Percentiles rank a stretch among this genome's conserved stretches.
These are phyloP conservation scores for Tylopilus felleus DNA, from an alignment of 768 basidiomycete genomes.

Conservation along the genomic window DNA sequence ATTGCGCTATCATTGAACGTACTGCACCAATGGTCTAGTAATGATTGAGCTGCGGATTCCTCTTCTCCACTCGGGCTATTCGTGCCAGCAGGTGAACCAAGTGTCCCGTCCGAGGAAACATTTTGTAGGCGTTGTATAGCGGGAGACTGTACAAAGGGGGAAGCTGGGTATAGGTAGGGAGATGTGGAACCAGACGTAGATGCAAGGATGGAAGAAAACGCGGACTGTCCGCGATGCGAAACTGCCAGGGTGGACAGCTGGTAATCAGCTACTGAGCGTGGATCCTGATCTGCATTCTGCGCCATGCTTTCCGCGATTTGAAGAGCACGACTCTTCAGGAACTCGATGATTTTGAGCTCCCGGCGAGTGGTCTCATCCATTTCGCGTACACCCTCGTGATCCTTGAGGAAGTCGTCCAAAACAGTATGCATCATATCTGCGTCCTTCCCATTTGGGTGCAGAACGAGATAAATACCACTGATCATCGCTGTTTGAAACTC, in stretches of 20 bases:
- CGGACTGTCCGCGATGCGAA: conserved; percentile 15
- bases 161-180: conserved; percentile 25
- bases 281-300: conserved; percentile 16
- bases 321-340: conserved; percentile 66
- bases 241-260: conserved; percentile 30
- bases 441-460: conserved; percentile 71
- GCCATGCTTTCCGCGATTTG: conserved; percentile 41
- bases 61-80: conserved; percentile 74
- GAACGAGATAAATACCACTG: conserved; percentile 78
- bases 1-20: conserved; percentile 67
- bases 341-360: conserved; percentile 83
- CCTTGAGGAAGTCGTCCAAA: conserved; percentile 71
- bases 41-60: conserved; percentile 68
- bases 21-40: conserved; percentile 84
- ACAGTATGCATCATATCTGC: conserved; percentile 74
- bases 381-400: conserved; percentile 49
- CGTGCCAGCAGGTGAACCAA: conserved; percentile 57
- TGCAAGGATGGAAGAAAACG: conserved; percentile 25
- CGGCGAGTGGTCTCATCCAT: conserved; percentile 80
- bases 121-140: conserved; percentile 59
- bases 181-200: conserved; percentile 18
- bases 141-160: conserved; percentile 39
- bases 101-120: conserved; percentile 40
- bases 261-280: conserved; percentile 26
- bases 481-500: conserved; percentile 92